Percentiles rank a stretch among this genome's conserved stretches.
Conservation (phyloP, 306 rosid genomes). For the Crotalaria pallida region DNA sequence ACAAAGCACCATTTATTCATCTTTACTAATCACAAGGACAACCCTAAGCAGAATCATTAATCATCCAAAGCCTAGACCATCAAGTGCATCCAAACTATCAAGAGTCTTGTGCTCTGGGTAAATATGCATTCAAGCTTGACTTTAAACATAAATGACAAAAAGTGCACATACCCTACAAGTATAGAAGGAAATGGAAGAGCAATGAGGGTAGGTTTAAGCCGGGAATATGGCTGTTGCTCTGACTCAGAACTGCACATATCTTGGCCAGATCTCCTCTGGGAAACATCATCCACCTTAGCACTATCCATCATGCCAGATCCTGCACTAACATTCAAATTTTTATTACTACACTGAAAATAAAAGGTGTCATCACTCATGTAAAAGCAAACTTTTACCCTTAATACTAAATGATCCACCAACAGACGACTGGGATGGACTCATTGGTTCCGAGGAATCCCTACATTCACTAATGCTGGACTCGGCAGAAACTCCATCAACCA, state of each 20-base stretch:
- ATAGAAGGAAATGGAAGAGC: constrained; percentile 86
- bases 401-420: constrained; percentile 72
- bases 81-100: neutral
- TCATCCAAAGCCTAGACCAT: neutral
- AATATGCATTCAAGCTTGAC: neutral
- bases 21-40: neutral
- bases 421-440: constrained; percentile 88
- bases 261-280: constrained; percentile 76
- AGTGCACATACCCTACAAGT: constrained; percentile 82
- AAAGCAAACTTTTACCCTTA: constrained; percentile 51
- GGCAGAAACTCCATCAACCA: constrained; percentile 74
- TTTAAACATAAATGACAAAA: neutral
- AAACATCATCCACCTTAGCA: constrained; percentile 68
- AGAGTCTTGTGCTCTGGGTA: neutral
- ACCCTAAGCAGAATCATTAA: neutral
- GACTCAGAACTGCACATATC: constrained; percentile 69
- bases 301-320: constrained; percentile 57
- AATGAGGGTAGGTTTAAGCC: constrained; percentile 73
- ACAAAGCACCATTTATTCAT: neutral
- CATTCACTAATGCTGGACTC: constrained; percentile 79
- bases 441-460: constrained; percentile 82
- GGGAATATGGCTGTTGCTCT: constrained; percentile 55
- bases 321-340: constrained; percentile 27
- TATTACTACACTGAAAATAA: constrained; percentile 19
- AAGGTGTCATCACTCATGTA: constrained; percentile 3